These are phyloP conservation scores for Pelagomonas calceolata DNA, from an alignment of 108 stramenopile species.

Conservation along the genomic window DNA sequence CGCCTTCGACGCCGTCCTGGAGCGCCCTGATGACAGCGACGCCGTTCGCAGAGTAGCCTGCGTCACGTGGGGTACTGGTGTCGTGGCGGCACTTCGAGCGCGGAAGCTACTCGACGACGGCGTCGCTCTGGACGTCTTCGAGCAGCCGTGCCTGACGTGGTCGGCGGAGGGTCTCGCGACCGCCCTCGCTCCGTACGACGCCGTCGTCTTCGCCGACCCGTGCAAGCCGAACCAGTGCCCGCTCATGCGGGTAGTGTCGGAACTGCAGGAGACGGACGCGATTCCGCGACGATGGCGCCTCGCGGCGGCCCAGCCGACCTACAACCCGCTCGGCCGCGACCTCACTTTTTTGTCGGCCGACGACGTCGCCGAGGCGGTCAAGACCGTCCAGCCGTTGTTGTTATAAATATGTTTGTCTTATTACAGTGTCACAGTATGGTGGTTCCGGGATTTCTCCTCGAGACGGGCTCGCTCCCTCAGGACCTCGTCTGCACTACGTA, in stretches of 20 bases:
- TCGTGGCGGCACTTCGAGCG: constrained; percentile 50
- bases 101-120: constrained; percentile 23
- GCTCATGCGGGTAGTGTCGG: constrained; percentile 42
- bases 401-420: neutral
- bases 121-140: constrained; percentile 58
- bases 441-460: no score
- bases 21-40: constrained; percentile 4
- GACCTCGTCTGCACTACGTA: no score
- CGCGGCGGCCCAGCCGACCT: constrained; percentile 57
- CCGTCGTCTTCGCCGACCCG: constrained; percentile 67
- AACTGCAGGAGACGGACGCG: constrained; percentile 33
- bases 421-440: no score
- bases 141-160: constrained; percentile 58
- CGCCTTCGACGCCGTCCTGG: constrained; percentile 50
- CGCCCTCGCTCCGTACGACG: constrained; percentile 26
- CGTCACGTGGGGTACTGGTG: constrained; percentile 74
- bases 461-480: no score
- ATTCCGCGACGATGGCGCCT: constrained; percentile 49
- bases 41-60: constrained; percentile 37
- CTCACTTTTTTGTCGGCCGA: constrained; percentile 22
- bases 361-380: constrained; percentile 11
- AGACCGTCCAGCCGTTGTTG: neutral
- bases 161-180: constrained; percentile 45
- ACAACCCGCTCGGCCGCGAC: constrained; percentile 54
- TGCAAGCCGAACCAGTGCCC: constrained; percentile 67